These are phyloP conservation scores for Populus tremula DNA, from an alignment of 345 rosid species.

Conservation along the genomic window DNA sequence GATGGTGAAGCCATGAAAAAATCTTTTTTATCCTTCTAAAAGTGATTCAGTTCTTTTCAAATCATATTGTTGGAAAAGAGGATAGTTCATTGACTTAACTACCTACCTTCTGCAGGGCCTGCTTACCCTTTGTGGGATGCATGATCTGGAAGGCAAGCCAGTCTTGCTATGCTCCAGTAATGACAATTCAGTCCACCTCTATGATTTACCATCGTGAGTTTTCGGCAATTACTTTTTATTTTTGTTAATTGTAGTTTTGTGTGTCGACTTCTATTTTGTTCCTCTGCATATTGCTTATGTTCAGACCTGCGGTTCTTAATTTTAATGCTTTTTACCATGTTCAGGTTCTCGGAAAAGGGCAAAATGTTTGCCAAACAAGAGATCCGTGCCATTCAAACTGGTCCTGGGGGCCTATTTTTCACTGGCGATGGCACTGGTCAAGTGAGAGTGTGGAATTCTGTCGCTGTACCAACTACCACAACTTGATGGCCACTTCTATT, in stretches of 20 bases:
- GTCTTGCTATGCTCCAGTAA: constrained; percentile 77
- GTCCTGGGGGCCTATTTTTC: constrained; percentile 85
- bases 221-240: background rate
- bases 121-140: constrained; percentile 74
- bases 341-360: constrained; percentile 83
- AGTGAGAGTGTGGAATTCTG: constrained; percentile 92
- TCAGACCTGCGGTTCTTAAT: background rate
- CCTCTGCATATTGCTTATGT: background rate
- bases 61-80: background rate
- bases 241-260: background rate
- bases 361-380: constrained; percentile 82
- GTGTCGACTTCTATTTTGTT: background rate
- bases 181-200: constrained; percentile 59
- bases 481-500: constrained; percentile 22
- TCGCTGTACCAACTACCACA: constrained; percentile 36
- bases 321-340: background rate
- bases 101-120: constrained; percentile 55
- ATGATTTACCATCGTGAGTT: constrained; percentile 95
- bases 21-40: background rate
- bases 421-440: constrained; percentile 93
- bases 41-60: background rate
- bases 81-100: background rate
- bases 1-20: background rate
- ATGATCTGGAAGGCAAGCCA: constrained; percentile 77
- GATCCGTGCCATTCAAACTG: constrained; percentile 70